phyloP scores from a whole-genome alignment of 2,329 filamentous ascomycete genomes.

The Hymenoscyphus infarciens region DNA sequence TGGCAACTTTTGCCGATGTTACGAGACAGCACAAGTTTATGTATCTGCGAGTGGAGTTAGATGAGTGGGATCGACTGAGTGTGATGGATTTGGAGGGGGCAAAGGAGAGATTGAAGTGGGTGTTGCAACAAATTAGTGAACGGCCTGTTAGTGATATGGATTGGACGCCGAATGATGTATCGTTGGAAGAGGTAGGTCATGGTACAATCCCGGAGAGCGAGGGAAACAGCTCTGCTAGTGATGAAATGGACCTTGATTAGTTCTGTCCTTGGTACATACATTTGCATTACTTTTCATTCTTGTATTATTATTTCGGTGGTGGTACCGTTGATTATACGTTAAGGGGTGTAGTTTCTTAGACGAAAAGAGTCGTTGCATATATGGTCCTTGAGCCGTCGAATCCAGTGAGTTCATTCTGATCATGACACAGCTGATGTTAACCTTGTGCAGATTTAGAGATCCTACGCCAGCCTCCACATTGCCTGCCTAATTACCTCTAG shows the following conservation, averaged over 20 bases:
- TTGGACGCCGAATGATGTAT: constrained; percentile 34
- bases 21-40: constrained; percentile 30
- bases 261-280: background rate
- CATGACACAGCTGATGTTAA: no score
- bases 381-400: no score
- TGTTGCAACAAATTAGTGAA: constrained; percentile 31
- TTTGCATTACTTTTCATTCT: background rate
- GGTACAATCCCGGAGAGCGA: no score
- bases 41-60: constrained; percentile 24
- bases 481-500: no score
- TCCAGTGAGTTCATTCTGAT: no score
- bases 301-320: background rate
- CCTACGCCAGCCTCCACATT: no score
- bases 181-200: constrained; percentile 28
- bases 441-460: no score
- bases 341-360: no score
- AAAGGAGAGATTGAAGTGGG: constrained; percentile 25
- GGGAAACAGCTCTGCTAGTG: no score
- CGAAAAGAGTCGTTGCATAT: no score
- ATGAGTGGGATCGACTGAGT: constrained; percentile 27
- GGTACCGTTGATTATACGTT: no score
- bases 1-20: constrained; percentile 31
- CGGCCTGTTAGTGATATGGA: constrained; percentile 34
- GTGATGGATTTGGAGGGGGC: constrained; percentile 19
- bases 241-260: constrained; percentile 1